Evolutionary conservation across 1,284 basidiomycete species (phyloP).

Genomic region (Apiotrichum sp.): DNA sequence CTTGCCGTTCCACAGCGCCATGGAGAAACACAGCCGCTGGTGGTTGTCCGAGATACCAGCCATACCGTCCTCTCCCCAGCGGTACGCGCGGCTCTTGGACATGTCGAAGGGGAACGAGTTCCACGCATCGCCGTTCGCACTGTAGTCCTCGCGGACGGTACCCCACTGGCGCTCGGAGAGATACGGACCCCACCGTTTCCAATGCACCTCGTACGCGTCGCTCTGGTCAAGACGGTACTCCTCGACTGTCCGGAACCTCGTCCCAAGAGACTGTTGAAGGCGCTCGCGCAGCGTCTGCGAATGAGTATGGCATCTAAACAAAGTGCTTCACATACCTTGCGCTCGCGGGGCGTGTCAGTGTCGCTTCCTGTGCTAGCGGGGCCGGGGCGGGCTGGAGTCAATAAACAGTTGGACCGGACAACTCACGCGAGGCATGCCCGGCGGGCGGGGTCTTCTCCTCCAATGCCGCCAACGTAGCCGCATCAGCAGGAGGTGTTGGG

Average conservation of each 20-base stretch:
- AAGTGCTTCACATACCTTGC: constrained; percentile 5
- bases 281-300: constrained; percentile 42
- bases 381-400: neutral
- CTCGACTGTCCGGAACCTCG: constrained; percentile 45
- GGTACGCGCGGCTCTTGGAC: constrained; percentile 85
- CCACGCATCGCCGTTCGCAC: constrained; percentile 93
- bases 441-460: constrained; percentile 5
- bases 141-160: constrained; percentile 97
- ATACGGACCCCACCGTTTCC: constrained; percentile 99
- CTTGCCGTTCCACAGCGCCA: constrained; percentile 91
- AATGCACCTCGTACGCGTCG: constrained; percentile 64
- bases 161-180: constrained; percentile 97
- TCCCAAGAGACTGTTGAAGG: constrained; percentile 34
- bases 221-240: constrained; percentile 59
- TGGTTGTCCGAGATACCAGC: constrained; percentile 96
- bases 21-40: constrained; percentile 79
- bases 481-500: neutral
- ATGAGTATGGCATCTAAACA: neutral
- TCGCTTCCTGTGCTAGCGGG: constrained; percentile 22
- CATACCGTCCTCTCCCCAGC: constrained; percentile 98
- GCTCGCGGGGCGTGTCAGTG: constrained; percentile 32
- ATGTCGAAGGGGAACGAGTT: constrained; percentile 94
- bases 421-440: constrained; percentile 1
- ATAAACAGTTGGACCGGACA: neutral
- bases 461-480: neutral